Conservation (phyloP, 116 monocot species). For the Iris pallida region DNA sequence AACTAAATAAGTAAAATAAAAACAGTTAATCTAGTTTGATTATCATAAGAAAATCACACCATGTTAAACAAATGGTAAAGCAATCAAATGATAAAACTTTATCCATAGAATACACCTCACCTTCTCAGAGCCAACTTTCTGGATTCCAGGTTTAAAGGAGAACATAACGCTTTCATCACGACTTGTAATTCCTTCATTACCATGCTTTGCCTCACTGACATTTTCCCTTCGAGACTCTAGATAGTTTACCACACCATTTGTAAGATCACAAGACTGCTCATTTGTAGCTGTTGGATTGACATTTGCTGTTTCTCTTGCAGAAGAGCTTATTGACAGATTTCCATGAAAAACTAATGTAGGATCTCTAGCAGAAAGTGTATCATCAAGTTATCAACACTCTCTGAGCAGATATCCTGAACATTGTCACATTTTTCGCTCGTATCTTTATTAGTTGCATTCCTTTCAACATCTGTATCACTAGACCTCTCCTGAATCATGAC, state of each 20-base stretch:
- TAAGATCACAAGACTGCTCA: slow-evolving; percentile 18
- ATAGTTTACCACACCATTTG: slow-evolving; percentile 26
- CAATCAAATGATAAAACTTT: background rate
- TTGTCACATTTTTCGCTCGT: slow-evolving; percentile 13
- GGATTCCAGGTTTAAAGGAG: slow-evolving; percentile 56
- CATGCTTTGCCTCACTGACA: slow-evolving; percentile 15
- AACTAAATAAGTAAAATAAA: background rate
- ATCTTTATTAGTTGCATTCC: slow-evolving; percentile 27
- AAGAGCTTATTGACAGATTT: slow-evolving; percentile 36
- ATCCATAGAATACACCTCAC: slow-evolving; percentile 18
- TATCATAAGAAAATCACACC: background rate
- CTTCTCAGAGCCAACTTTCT: slow-evolving; percentile 38
- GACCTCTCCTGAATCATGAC: slow-evolving; percentile 41
- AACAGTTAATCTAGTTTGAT: background rate
- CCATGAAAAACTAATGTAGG: slow-evolving; percentile 70
- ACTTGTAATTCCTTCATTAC: slow-evolving; percentile 27
- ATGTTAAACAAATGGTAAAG: background rate
- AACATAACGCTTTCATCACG: slow-evolving; percentile 56
- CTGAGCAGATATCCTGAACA: slow-evolving; percentile 15
- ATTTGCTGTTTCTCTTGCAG: slow-evolving; percentile 17
- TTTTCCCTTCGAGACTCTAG: slow-evolving; percentile 20
- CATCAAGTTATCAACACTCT: slow-evolving; percentile 34
- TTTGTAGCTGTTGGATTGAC: slow-evolving; percentile 12
- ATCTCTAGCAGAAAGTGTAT: slow-evolving; percentile 47
- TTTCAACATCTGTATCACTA: slow-evolving; percentile 21